phyloP scores from a whole-genome alignment of 2,329 filamentous ascomycete genomes.

The Cladobotryum protrusum region DNA sequence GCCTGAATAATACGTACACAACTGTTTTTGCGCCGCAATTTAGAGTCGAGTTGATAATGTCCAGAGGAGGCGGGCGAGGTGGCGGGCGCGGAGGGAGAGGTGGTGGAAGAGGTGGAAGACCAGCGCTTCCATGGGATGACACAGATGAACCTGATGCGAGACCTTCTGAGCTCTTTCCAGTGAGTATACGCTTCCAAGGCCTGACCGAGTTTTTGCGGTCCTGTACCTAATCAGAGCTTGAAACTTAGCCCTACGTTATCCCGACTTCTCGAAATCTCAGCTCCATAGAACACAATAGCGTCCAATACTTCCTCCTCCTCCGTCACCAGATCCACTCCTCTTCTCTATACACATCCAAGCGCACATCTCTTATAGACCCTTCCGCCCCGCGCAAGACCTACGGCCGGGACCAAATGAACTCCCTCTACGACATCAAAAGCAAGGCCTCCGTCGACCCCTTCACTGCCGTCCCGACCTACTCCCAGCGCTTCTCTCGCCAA shows the following conservation, averaged over 20 bases:
- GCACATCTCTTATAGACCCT: slow-evolving; percentile 35
- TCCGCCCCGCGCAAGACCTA: slow-evolving; percentile 39
- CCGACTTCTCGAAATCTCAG: slow-evolving; percentile 40
- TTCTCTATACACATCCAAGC: slow-evolving; percentile 51
- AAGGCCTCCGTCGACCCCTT: slow-evolving; percentile 54
- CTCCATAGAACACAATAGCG: slow-evolving; percentile 38
- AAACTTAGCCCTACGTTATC: slow-evolving; percentile 42
- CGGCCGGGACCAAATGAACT: slow-evolving; percentile 53
- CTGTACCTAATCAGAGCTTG: background rate
- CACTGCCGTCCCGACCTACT: slow-evolving; percentile 52
- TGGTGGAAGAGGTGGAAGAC: slow-evolving; percentile 39
- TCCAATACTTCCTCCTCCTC: slow-evolving; percentile 49
- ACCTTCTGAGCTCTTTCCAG: slow-evolving; percentile 55
- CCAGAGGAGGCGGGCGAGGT: slow-evolving; percentile 46
- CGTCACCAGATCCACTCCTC: slow-evolving; percentile 51
- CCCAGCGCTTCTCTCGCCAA: slow-evolving; percentile 46
- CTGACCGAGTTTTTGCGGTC: too few species aligned
- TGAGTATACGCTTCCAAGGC: slow-evolving; percentile 23
- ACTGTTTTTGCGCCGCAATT: too few species aligned
- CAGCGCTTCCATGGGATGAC: slow-evolving; percentile 46
- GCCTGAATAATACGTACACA: background rate
- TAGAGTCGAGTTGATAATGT: slow-evolving; percentile 32
- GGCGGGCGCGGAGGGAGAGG: slow-evolving; percentile 46
- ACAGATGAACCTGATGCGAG: slow-evolving; percentile 50
- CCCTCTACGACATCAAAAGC: slow-evolving; percentile 48